These are phyloP conservation scores for Chamaecyparis obtusa DNA, from an alignment of 75 land plant species.

Conservation along the genomic window DNA sequence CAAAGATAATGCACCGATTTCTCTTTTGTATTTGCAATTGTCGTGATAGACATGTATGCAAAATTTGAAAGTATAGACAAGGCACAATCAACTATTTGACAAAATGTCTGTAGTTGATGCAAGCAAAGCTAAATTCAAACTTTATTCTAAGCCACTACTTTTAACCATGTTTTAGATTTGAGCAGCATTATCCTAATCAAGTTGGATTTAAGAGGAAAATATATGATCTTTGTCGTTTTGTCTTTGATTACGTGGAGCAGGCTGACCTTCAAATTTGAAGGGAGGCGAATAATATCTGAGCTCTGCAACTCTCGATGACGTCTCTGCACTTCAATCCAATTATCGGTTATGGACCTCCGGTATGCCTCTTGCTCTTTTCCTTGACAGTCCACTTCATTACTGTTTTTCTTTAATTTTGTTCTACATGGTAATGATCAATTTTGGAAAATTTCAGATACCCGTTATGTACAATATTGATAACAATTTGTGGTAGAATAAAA, in stretches of 20 bases:
- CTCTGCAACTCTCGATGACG: background rate
- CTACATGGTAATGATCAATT: background rate
- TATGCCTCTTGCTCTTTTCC: background rate
- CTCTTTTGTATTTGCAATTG: too few species aligned
- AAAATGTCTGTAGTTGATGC: too few species aligned
- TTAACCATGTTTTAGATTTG: background rate
- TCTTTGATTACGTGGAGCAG: background rate
- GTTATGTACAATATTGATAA: background rate
- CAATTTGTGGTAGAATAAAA: background rate
- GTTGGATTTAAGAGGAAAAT: background rate
- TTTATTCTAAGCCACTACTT: background rate
- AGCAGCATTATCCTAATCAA: background rate
- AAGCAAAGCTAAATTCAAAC: background rate
- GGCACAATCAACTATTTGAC: too few species aligned
- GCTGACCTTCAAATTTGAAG: background rate
- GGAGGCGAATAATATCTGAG: background rate
- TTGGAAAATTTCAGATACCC: background rate
- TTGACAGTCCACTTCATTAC: background rate
- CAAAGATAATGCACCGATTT: too few species aligned
- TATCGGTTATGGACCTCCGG: background rate
- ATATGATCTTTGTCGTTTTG: background rate
- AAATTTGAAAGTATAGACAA: too few species aligned
- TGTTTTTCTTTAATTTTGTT: background rate
- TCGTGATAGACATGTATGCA: too few species aligned
- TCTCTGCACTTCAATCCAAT: constrained; percentile 1